phyloP scores from a whole-genome alignment of 495 filamentous ascomycete genomes.

The Talaromyces liani region DNA sequence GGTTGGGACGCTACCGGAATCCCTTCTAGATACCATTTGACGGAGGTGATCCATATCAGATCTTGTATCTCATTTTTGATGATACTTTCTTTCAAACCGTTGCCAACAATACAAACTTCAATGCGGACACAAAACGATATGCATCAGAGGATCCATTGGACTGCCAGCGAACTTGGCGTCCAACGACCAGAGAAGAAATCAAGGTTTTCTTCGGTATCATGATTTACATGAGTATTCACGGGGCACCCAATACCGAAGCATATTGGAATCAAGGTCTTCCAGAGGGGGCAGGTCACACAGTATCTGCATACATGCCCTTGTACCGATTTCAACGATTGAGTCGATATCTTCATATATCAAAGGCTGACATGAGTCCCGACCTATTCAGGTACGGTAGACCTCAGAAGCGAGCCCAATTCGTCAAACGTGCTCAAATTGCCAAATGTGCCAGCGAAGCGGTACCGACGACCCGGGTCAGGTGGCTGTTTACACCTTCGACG shows the following conservation, averaged over 20 bases:
- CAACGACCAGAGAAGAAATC: background rate
- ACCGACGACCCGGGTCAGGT: background rate
- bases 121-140: background rate
- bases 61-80: background rate
- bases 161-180: background rate
- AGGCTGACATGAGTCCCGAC: background rate
- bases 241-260: background rate
- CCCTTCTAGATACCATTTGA: background rate
- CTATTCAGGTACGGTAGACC: background rate
- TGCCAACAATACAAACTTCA: background rate
- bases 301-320: background rate
- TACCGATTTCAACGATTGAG: background rate
- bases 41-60: background rate
- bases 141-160: background rate
- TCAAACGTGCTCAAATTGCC: background rate
- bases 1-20: background rate
- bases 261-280: background rate
- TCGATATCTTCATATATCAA: background rate
- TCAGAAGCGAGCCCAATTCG: background rate
- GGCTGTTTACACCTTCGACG: background rate
- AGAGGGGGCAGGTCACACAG: background rate
- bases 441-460: background rate
- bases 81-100: background rate
- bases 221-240: background rate
- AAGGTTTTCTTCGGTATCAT: background rate